A percentile compares a stretch with the other conserved stretches of the same genome.
Conservation (phyloP, 2,329 filamentous ascomycete genomes). For the Trematosphaeria pertusa region DNA sequence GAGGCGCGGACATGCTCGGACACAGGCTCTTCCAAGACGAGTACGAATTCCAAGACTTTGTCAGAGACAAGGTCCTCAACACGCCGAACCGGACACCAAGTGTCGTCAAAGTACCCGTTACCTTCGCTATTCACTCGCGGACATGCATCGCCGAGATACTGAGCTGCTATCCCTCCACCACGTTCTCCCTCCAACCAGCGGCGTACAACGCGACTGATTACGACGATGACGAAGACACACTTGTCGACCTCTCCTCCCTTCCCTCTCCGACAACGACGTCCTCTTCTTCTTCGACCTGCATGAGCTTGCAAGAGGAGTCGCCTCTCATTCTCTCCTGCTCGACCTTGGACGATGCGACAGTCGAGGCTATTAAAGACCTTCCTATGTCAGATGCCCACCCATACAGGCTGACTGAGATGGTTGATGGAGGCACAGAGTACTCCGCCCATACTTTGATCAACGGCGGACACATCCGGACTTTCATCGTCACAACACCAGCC, state of each 20-base stretch:
- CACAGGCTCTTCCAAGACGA: constrained; percentile 3
- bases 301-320: not conserved
- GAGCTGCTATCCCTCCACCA: constrained; percentile 7
- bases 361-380: constrained; percentile 12
- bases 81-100: not conserved
- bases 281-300: no score
- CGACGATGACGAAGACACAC: constrained; percentile 13
- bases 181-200: constrained; percentile 9
- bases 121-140: constrained; percentile 10
- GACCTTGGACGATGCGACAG: constrained; percentile 5
- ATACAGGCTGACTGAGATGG: constrained; percentile 11
- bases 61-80: constrained; percentile 9
- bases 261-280: not conserved
- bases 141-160: constrained; percentile 11
- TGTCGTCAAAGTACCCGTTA: constrained; percentile 7
- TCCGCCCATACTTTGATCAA: constrained; percentile 13
- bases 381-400: constrained; percentile 11
- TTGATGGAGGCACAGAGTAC: constrained; percentile 11
- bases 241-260: constrained; percentile 5
- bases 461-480: constrained; percentile 7
- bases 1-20: constrained; percentile 2
- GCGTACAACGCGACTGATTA: constrained; percentile 3
- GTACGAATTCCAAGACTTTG: constrained; percentile 11
- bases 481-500: constrained; percentile 9
- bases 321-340: constrained; percentile 5